Conservation (phyloP, 495 filamentous ascomycete species). For the Daldinia decipiens region DNA sequence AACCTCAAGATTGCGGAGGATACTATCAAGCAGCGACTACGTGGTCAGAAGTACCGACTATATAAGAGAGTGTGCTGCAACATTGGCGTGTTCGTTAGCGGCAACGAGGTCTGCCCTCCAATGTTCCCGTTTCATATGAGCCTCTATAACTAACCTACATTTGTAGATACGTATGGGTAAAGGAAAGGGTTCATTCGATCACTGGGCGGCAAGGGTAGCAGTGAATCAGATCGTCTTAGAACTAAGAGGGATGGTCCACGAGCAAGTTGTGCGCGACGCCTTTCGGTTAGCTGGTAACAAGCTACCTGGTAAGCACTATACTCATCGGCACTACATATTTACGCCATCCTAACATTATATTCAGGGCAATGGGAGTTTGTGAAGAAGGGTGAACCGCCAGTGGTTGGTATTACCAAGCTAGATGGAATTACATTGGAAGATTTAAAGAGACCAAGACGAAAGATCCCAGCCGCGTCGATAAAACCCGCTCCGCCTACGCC, state of each 20-base stretch:
- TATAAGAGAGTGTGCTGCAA: constrained; percentile 92
- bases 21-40: constrained; percentile 84
- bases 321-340: neutral
- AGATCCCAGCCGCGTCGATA: constrained; percentile 60
- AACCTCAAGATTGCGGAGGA: constrained; percentile 91
- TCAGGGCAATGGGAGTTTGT: constrained; percentile 93
- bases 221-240: constrained; percentile 93
- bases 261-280: constrained; percentile 92
- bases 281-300: constrained; percentile 95
- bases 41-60: constrained; percentile 91
- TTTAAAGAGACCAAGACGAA: constrained; percentile 78
- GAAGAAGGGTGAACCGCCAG: constrained; percentile 86
- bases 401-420: constrained; percentile 94
- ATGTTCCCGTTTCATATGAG: neutral
- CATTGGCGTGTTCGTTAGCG: constrained; percentile 92
- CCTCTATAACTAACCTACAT: constrained; percentile 17
- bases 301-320: constrained; percentile 77
- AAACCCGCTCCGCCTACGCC: constrained; percentile 14
- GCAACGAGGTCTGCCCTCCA: constrained; percentile 76
- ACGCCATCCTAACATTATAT: constrained; percentile 34
- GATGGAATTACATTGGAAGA: constrained; percentile 82
- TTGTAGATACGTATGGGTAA: constrained; percentile 90
- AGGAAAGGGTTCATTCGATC: constrained; percentile 96
- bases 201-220: constrained; percentile 89
- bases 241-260: constrained; percentile 89